These are phyloP conservation scores for Salisapilia sapeloensis DNA, from an alignment of 352 stramenopile genomes.

Conservation along the genomic window DNA sequence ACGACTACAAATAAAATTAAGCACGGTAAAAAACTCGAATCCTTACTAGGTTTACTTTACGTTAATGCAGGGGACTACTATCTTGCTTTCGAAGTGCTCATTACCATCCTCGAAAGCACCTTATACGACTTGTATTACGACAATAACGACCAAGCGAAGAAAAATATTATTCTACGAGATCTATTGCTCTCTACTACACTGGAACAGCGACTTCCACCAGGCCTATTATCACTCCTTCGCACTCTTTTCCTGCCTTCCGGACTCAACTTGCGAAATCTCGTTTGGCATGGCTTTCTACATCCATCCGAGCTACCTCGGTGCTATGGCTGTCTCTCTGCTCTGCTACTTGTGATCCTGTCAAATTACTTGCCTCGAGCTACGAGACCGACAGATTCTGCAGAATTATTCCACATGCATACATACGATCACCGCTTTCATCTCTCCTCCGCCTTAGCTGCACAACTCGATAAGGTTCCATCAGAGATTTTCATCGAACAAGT, in stretches of 20 bases:
- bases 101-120: constrained; percentile 40
- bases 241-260: constrained; percentile 39
- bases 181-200: constrained; percentile 29
- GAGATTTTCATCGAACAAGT: background rate
- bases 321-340: constrained; percentile 23
- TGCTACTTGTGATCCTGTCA: constrained; percentile 24
- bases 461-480: background rate
- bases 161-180: constrained; percentile 53
- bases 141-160: constrained; percentile 7
- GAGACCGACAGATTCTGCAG: constrained; percentile 1
- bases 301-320: constrained; percentile 35
- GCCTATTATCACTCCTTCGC: constrained; percentile 23
- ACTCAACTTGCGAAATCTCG: constrained; percentile 46
- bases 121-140: constrained; percentile 33
- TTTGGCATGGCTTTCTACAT: constrained; percentile 48
- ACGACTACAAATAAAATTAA: constrained; percentile 9
- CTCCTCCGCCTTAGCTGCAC: background rate
- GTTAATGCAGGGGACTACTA: constrained; percentile 25
- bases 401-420: constrained; percentile 8
- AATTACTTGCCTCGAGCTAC: constrained; percentile 1
- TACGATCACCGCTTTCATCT: constrained; percentile 7
- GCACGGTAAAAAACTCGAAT: constrained; percentile 9
- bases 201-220: constrained; percentile 9
- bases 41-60: constrained; percentile 9
- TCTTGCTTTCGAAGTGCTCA: constrained; percentile 24